Evolutionary conservation across 1,284 basidiomycete species (phyloP).

Genomic region (Coniferiporia sulphurascens): DNA sequence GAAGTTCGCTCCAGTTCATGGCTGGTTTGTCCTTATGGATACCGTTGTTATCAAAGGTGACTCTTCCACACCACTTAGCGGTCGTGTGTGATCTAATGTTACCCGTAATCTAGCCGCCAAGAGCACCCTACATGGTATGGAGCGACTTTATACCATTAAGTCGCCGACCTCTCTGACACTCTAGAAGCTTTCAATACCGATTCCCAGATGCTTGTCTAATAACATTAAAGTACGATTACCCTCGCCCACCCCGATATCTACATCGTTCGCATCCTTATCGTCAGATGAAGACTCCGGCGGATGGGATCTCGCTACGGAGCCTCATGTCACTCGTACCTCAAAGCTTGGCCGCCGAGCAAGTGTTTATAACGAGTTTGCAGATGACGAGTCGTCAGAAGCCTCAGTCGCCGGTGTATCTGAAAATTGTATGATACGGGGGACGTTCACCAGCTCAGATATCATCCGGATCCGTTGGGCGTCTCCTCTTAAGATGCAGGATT

Average conservation of each 20-base stretch:
- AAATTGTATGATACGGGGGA: slow-evolving; percentile 65
- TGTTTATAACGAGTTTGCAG: slow-evolving; percentile 65
- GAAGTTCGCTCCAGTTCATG: slow-evolving; percentile 62
- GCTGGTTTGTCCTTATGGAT: slow-evolving; percentile 70
- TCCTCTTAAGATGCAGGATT: slow-evolving; percentile 47
- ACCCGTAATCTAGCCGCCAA: slow-evolving; percentile 40
- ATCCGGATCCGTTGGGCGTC: slow-evolving; percentile 74
- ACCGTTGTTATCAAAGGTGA: slow-evolving; percentile 50
- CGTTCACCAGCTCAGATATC: slow-evolving; percentile 70
- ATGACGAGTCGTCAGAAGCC: slow-evolving; percentile 76
- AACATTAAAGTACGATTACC: slow-evolving; percentile 68
- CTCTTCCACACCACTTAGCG: neutral
- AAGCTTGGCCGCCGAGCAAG: slow-evolving; percentile 44
- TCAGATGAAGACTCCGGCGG: slow-evolving; percentile 63
- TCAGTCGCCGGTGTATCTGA: slow-evolving; percentile 49
- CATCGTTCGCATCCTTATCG: slow-evolving; percentile 68
- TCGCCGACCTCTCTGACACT: neutral
- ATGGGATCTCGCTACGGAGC: slow-evolving; percentile 76
- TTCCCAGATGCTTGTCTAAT: slow-evolving; percentile 72
- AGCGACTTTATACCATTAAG: neutral
- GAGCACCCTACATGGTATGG: slow-evolving; percentile 65
- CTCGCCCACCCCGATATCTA: slow-evolving; percentile 41
- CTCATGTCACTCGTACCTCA: slow-evolving; percentile 57
- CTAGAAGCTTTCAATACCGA: slow-evolving; percentile 62
- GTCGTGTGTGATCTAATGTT: neutral